Evolutionary conservation across 306 rosid genomes (phyloP), one percentile per base, ranked within the genome.

Genomic region (Prinsepia uniflora): DNA sequence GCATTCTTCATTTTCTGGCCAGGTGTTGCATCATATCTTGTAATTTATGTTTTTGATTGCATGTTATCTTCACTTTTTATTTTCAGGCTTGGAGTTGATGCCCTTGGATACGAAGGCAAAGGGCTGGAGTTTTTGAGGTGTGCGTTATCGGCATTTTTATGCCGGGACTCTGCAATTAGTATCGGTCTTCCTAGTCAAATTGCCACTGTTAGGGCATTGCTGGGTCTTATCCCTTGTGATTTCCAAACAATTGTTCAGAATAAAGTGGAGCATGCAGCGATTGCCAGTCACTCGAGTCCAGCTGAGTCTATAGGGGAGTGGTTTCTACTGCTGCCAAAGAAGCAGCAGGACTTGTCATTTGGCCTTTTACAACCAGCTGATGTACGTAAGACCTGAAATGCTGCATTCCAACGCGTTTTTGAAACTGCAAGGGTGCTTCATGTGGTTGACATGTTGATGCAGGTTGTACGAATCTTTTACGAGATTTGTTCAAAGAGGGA

Each of bases 41-140:
- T 20, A 50, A 42, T 17, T 24, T 14, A 43, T 41, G 54, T 17
- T 50, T 44, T 42, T 65, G n/a, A n/a, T n/a, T n/a, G n/a, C n/a
- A n/a, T n/a, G n/a, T n/a, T n/a, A n/a, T n/a, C n/a, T n/a, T n/a
- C n/a, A n/a, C n/a, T n/a, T n/a, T n/a, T n/a, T 30, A 70, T 75
- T 72, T 82, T 75, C 84, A 93, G 98, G 88, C 79, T 79, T 55
- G 96, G 96, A 70, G 83, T 90, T 68, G 82, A 77, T 81, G 68
- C 82, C 48, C 80, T 71, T 76, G 96, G 98, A 76, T 86, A 73
- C 60, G 96, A 84, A 71, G 96, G 88, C 48, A 69, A n/a, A 58
- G 87, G 83, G 55, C 84, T 93, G 42, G 78, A 78, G 70, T 81
- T 63, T 42, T 77, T 90, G 84, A 85, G 96, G 78, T 46, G 74